Evolutionary conservation across 2,329 filamentous ascomycete genomes (phyloP).

Genomic region (Aspergillus pseudoglaucus): DNA sequence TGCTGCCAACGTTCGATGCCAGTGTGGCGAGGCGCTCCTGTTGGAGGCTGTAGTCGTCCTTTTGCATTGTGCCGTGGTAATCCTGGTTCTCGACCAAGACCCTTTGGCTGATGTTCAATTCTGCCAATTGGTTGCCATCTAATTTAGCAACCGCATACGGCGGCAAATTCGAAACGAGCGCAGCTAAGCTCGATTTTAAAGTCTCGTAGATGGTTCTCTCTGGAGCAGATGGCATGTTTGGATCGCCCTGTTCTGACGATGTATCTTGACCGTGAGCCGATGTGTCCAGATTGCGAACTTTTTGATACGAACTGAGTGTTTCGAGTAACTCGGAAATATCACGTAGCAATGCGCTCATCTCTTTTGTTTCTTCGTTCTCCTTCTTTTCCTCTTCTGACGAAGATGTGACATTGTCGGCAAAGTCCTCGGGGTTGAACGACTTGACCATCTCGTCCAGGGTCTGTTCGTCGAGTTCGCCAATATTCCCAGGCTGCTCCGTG

Average conservation of each 20-base stretch:
- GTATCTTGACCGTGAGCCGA: slow-evolving; percentile 24
- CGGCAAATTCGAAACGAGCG: slow-evolving; percentile 69
- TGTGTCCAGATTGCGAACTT: slow-evolving; percentile 48
- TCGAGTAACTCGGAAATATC: slow-evolving; percentile 57
- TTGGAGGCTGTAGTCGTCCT: slow-evolving; percentile 62
- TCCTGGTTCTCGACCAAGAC: slow-evolving; percentile 67
- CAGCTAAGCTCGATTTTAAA: slow-evolving; percentile 65
- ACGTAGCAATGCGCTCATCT: slow-evolving; percentile 46
- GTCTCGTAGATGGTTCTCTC: slow-evolving; percentile 61
- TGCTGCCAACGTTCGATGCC: slow-evolving; percentile 23
- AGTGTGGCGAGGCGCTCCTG: slow-evolving; percentile 33
- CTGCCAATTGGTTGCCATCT: slow-evolving; percentile 76
- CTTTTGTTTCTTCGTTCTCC: slow-evolving; percentile 36
- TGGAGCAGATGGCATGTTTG: slow-evolving; percentile 48
- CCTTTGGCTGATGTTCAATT: slow-evolving; percentile 73
- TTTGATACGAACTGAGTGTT: slow-evolving; percentile 57
- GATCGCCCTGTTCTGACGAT: slow-evolving; percentile 32
- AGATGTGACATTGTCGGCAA: slow-evolving; percentile 18
- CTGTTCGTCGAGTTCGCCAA: slow-evolving; percentile 33
- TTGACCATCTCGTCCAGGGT: slow-evolving; percentile 38
- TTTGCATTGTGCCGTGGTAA: slow-evolving; percentile 74
- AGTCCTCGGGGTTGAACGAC: slow-evolving; percentile 33
- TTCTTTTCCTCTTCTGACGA: slow-evolving; percentile 6
- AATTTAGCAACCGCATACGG: slow-evolving; percentile 82
- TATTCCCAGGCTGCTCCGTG: slow-evolving; percentile 21